Conservation (phyloP, 805 yeast species). For the Cyberlindnera mississippiensis region DNA sequence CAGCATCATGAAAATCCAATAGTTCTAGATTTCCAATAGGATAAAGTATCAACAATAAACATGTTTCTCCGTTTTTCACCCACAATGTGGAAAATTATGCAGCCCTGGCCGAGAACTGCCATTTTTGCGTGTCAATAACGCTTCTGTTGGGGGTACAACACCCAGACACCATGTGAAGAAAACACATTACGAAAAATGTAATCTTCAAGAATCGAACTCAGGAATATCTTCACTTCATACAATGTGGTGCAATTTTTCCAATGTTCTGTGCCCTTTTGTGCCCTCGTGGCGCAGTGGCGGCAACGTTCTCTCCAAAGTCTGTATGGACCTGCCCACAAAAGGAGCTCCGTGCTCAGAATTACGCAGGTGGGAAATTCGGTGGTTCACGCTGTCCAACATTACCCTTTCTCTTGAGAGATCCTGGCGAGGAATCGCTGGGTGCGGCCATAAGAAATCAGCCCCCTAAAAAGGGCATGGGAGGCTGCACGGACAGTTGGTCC, state of each 20-base stretch:
- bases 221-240: no score
- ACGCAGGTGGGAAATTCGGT: slow-evolving; percentile 61
- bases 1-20: no score
- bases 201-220: slow-evolving; percentile 7
- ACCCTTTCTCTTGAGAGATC: slow-evolving; percentile 52
- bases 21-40: no score
- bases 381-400: slow-evolving; percentile 46
- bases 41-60: no score
- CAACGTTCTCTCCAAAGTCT: slow-evolving; percentile 25
- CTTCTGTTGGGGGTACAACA: no score
- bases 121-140: no score
- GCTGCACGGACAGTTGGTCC: slow-evolving; percentile 55
- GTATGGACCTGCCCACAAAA: slow-evolving; percentile 31
- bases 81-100: no score
- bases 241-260: no score
- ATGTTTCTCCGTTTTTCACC: no score
- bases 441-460: slow-evolving; percentile 47
- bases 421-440: slow-evolving; percentile 57
- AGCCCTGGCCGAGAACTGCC: no score
- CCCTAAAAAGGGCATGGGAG: slow-evolving; percentile 40
- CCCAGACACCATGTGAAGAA: no score
- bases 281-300: slow-evolving; percentile 25
- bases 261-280: slow-evolving; percentile 10
- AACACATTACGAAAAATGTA: background rate
- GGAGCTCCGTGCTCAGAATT: slow-evolving; percentile 4